Evolutionary conservation across 768 basidiomycete species (phyloP).

Genomic region (Trametes meyenii): DNA sequence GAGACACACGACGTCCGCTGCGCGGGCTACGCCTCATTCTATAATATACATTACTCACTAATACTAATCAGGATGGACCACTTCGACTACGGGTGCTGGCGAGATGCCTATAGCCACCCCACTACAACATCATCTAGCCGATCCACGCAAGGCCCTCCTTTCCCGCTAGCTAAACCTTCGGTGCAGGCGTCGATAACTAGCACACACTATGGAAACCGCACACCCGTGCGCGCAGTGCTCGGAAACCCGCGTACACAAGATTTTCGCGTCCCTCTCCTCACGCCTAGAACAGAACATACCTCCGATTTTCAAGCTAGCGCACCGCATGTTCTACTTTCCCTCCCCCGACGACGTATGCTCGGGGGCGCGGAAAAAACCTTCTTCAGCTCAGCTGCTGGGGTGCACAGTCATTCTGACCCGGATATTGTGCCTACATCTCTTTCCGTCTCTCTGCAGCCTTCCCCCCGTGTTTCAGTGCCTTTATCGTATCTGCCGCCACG

Average conservation of each 20-base stretch:
- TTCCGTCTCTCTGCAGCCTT: not conserved
- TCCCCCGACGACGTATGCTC: too few species aligned
- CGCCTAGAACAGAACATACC: not conserved
- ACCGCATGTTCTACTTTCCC: not conserved
- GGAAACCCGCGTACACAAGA: not conserved
- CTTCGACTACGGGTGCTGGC: conserved; percentile 27
- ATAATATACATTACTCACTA: not conserved
- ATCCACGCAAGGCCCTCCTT: conserved; percentile 18
- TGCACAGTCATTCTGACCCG: too few species aligned
- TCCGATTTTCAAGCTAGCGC: conserved; percentile 20
- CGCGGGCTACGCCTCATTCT: conserved; percentile 7
- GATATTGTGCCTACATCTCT: not conserved
- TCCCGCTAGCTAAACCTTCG: conserved; percentile 9
- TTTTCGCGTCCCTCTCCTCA: conserved; percentile 15
- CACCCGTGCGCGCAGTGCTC: not conserved
- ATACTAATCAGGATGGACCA: conserved; percentile 24
- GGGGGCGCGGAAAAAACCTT: too few species aligned
- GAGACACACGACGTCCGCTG: conserved; percentile 5
- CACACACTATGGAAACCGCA: not conserved
- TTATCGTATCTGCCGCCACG: not conserved
- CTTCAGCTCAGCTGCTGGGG: too few species aligned
- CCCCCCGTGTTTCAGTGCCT: not conserved
- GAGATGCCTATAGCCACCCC: conserved; percentile 5
- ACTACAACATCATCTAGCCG: conserved; percentile 5
- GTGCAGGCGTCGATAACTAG: conserved; percentile 25